These are phyloP conservation scores for Peribolospora kevripleyi DNA, from an alignment of 768 basidiomycete species.

Conservation along the genomic window DNA sequence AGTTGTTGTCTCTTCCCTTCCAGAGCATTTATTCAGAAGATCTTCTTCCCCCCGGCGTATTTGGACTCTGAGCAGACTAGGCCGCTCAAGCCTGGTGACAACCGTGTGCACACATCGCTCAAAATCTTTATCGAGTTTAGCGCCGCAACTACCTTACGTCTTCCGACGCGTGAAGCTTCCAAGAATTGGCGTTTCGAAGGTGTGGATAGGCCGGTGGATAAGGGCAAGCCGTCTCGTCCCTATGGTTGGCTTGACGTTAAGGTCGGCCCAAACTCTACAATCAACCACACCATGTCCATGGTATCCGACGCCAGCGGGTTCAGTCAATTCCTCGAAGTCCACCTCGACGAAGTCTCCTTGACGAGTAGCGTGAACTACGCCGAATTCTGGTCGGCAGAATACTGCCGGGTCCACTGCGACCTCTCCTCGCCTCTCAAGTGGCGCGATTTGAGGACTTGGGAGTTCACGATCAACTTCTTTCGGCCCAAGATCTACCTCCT, in stretches of 20 bases:
- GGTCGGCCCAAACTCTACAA: constrained; percentile 57
- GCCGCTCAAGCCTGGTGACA: constrained; percentile 41
- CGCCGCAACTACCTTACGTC: constrained; percentile 45
- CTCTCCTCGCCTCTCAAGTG: constrained; percentile 62
- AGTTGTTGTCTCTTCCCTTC: neutral
- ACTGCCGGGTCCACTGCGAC: constrained; percentile 30
- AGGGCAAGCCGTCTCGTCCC: constrained; percentile 31
- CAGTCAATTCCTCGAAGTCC: constrained; percentile 50
- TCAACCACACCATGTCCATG: constrained; percentile 67
- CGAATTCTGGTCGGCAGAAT: constrained; percentile 46
- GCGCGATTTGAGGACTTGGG: constrained; percentile 61
- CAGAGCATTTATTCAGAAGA: constrained; percentile 49
- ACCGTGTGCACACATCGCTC: constrained; percentile 56
- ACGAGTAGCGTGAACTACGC: constrained; percentile 76
- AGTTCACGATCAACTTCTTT: constrained; percentile 42
- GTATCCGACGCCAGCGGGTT: constrained; percentile 49
- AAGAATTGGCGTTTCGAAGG: constrained; percentile 96
- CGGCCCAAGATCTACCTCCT: constrained; percentile 53
- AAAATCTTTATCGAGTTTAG: constrained; percentile 59
- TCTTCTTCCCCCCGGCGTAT: constrained; percentile 64
- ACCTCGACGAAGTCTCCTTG: constrained; percentile 51
- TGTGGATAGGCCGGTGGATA: constrained; percentile 24
- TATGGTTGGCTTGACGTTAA: constrained; percentile 40
- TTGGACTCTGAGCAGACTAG: constrained; percentile 34
- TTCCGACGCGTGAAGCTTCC: constrained; percentile 80